These are phyloP conservation scores for Drechslerella coelobrocha DNA, from an alignment of 2,329 filamentous ascomycete species.

Conservation along the genomic window DNA sequence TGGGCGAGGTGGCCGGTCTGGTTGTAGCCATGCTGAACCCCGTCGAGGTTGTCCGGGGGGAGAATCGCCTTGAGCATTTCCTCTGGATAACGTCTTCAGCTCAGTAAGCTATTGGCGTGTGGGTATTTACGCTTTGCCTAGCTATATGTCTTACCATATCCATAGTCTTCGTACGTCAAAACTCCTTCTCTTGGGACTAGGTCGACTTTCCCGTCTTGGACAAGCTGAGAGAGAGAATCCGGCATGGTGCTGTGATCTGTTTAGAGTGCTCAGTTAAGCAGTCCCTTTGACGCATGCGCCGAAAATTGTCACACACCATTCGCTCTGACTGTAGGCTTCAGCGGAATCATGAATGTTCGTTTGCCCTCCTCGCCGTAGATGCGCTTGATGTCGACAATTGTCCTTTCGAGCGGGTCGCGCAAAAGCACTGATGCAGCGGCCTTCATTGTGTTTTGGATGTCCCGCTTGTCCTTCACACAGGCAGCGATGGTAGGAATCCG, in stretches of 20 bases:
- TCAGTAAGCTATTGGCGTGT: conserved; percentile 7
- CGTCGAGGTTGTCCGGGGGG: conserved; percentile 78
- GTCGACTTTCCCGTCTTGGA: conserved; percentile 29
- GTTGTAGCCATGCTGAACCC: conserved; percentile 76
- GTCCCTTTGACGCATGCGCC: conserved; percentile 36
- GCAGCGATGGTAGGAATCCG: conserved; percentile 79
- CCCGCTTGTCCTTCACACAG: conserved; percentile 74
- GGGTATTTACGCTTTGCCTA: neutral
- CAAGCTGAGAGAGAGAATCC: conserved; percentile 29
- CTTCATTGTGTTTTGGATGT: conserved; percentile 75
- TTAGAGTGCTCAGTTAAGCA: conserved; percentile 10
- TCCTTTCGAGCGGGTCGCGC: conserved; percentile 22
- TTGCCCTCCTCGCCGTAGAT: conserved; percentile 26
- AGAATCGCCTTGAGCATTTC: conserved; percentile 74
- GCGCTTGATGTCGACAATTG: conserved; percentile 9
- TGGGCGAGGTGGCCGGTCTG: conserved; percentile 91
- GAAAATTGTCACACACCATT: conserved; percentile 59
- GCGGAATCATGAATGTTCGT: conserved; percentile 20
- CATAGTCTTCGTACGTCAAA: conserved; percentile 52
- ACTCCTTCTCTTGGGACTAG: conserved; percentile 8
- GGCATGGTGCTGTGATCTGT: conserved; percentile 15
- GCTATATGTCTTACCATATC: conserved; percentile 15
- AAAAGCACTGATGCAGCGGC: conserved; percentile 59
- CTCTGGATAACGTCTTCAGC: conserved; percentile 61
- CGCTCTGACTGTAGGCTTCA: conserved; percentile 60